Evolutionary conservation across 495 filamentous ascomycete genomes (phyloP).

Genomic region (Annulohypoxylon maeteangense): DNA sequence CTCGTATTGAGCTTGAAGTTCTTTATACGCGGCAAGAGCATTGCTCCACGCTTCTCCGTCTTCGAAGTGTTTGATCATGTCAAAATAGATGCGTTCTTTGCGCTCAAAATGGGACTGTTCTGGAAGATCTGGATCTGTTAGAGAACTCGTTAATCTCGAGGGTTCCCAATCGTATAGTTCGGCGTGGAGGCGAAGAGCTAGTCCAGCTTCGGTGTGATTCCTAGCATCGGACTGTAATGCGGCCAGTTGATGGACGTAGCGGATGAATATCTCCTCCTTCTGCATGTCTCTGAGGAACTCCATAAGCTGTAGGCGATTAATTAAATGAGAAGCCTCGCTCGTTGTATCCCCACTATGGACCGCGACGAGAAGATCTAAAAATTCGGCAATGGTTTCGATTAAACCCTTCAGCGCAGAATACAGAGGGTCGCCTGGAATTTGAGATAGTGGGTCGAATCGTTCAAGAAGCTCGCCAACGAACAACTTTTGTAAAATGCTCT

Average conservation of each 20-base stretch:
- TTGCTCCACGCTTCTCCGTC: slow-evolving; percentile 92
- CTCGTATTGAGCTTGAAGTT: slow-evolving; percentile 91
- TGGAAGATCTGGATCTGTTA: slow-evolving; percentile 79
- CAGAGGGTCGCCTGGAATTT: slow-evolving; percentile 74
- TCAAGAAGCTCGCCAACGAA: slow-evolving; percentile 88
- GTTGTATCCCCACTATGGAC: slow-evolving; percentile 83
- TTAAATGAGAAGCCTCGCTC: slow-evolving; percentile 79
- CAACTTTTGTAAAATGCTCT: slow-evolving; percentile 89
- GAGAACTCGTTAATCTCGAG: slow-evolving; percentile 69
- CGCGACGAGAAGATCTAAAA: slow-evolving; percentile 91
- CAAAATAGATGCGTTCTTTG: slow-evolving; percentile 90
- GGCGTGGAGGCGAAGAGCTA: slow-evolving; percentile 90
- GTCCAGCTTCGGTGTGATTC: slow-evolving; percentile 89
- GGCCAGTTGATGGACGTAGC: slow-evolving; percentile 94
- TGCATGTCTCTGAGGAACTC: slow-evolving; percentile 97
- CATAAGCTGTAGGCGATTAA: slow-evolving; percentile 92
- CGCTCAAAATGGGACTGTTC: slow-evolving; percentile 91
- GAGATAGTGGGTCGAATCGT: slow-evolving; percentile 77
- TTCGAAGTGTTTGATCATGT: slow-evolving; percentile 94
- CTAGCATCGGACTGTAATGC: slow-evolving; percentile 76
- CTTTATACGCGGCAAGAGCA: slow-evolving; percentile 89
- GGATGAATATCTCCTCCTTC: slow-evolving; percentile 95
- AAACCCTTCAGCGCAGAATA: slow-evolving; percentile 80
- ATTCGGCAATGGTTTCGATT: slow-evolving; percentile 85
- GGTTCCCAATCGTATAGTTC: slow-evolving; percentile 95